Base-by-base conservation (phyloP, 257 asterid species). In the Plantago elongata region DNA sequence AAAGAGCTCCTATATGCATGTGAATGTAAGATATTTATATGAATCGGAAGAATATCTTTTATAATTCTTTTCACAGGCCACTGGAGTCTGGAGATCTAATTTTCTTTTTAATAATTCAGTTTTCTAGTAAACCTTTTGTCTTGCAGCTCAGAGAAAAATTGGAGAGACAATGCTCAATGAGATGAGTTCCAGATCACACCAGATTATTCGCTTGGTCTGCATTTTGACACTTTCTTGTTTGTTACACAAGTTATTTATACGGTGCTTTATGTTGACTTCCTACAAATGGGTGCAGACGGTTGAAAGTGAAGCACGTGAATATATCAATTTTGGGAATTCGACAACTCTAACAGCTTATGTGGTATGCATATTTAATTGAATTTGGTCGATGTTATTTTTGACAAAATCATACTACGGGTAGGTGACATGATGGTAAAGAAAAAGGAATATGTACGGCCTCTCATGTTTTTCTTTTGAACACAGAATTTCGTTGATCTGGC, bases 401-500 rank as follows among this genome's bases (percentile, higher is more conserved):
- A 43, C 3, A 11, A 42, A 42, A 44, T 15, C 15, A 11, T 15
- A 12, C 7, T 40, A 46, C 12, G 44, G 38, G 34, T 17, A 5
- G 37, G 14, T 40, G 14, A 58, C 49, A 58, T 9, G 16, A 22
- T 34, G 58, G n/a, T 40, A 15, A 27, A 18, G 40, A 11, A 44
- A 45, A 11, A n/a, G 43, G 38, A 65, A 16, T 14, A 68, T 9
- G 48, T 71, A 58, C 49, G 15, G 37, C 18, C 1, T 37, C 13
- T 37, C 49, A 55, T 59, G 56, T 13, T 22, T 51, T 22, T 22
- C 27, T 22, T 17, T 60, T 62, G 46, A 51, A 40, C 40, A 54
- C 69, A 79, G 89, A 80, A 79, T 72, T 86, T 92, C 62, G 90
- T 92, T 56, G 95, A 92, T 86, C 95, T 92, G 54, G 98, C 97